Base-by-base conservation (phyloP, 129 eudicot species). In the Lactuca sativa region DNA sequence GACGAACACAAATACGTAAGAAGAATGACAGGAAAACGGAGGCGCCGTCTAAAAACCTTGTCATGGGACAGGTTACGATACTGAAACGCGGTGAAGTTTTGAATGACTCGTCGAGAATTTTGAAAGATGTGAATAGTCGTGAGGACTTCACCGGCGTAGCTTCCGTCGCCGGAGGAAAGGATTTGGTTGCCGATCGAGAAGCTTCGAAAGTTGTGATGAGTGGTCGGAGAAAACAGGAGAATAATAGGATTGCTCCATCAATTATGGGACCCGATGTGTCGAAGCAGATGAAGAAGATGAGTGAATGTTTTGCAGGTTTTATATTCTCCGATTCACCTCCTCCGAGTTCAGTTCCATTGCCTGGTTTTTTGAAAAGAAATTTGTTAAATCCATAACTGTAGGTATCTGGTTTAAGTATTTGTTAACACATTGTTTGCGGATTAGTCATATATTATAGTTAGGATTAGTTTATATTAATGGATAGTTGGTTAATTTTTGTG, bases 291-390 rank as follows among this genome's bases (percentile, higher is more conserved):
- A 48, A 44, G 37, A 44, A 30, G 3, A 6, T 56, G 1, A 18
- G 37, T 3, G 79, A 79, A 30, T 51, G 51, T 56, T 86, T 79
- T 21, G 87, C 91, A 2, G 91, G 87, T 7, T 76, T 62, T 14
- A 75, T 67, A 2, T 69, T 59, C 7, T 13, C 16, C 5, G 55
- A 77, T 18, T 82, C 91, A 3, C 91, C 91, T 25, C 52, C 80
- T 2, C 91, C 91, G 1, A 82, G 87, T 64, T 83, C 79, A 6
- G 30, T 86, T 16, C 91, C 87, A 6, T 56, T 82, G 21, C 90
- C 90, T 0, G 74, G 60, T 4, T 85, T 85, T 57, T 72, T 74
- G 59, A 57, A 68, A 2, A 81, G 76, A 69, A 59, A 25, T 6
- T 4, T 8, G 48, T 41, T 41, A 12, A 41, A 41, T 7, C 7